Conservation (phyloP, 2,329 filamentous ascomycete genomes). For the Cercospora sesami region DNA sequence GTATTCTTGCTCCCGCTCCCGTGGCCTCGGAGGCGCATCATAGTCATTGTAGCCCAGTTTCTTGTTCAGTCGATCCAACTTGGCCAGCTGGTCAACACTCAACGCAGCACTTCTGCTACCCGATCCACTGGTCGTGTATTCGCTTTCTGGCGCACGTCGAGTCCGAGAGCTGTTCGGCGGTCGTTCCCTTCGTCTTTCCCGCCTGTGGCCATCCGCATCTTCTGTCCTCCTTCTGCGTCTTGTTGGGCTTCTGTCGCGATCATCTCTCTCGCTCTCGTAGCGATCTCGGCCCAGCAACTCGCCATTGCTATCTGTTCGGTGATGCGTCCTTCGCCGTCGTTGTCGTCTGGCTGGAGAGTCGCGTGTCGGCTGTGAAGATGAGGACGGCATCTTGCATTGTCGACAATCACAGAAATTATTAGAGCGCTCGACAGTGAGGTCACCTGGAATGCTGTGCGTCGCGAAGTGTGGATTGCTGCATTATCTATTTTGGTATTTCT, state of each 20-base stretch:
- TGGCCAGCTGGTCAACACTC: slow-evolving; percentile 62
- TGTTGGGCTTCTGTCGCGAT: slow-evolving; percentile 4
- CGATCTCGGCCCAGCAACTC: slow-evolving; percentile 28
- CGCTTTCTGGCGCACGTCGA: slow-evolving; percentile 16
- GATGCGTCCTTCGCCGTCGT: slow-evolving; percentile 37
- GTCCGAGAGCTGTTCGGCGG: slow-evolving; percentile 11
- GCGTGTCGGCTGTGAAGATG: slow-evolving; percentile 16
- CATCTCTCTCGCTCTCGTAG: slow-evolving; percentile 16
- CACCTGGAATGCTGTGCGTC: slow-evolving; percentile 15
- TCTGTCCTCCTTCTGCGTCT: slow-evolving; percentile 1
- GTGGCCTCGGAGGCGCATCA: slow-evolving; percentile 51
- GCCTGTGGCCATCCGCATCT: neutral
- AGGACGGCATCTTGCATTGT: slow-evolving; percentile 10
- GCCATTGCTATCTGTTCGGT: slow-evolving; percentile 40
- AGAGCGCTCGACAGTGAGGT: neutral
- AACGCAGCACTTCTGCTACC: slow-evolving; percentile 40
- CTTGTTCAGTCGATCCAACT: slow-evolving; percentile 64
- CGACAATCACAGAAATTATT: neutral
- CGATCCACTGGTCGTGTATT: slow-evolving; percentile 13
- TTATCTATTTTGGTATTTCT: slow-evolving; percentile 76
- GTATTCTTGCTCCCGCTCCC: slow-evolving; percentile 33
- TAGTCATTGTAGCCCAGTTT: slow-evolving; percentile 51
- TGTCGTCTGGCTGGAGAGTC: slow-evolving; percentile 36
- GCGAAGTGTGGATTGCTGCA: slow-evolving; percentile 46
- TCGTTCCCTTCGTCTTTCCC: slow-evolving; percentile 2